phyloP scores from a whole-genome alignment of 768 basidiomycete genomes.

The Pleurotus ostreatus region DNA sequence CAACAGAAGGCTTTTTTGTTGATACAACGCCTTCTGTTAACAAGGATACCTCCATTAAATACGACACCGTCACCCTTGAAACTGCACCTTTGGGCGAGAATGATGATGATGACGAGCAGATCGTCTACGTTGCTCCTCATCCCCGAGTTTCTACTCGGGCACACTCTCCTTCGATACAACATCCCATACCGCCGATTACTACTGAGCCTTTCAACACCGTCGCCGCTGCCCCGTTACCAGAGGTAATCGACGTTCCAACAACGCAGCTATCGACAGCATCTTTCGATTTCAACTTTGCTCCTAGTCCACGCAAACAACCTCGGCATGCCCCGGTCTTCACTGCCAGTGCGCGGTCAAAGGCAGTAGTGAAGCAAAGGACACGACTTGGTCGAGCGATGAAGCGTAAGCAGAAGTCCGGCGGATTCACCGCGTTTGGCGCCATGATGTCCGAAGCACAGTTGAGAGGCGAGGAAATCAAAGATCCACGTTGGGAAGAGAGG shows the following conservation, averaged over 20 bases:
- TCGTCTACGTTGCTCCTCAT: conserved; percentile 76
- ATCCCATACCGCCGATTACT: background rate
- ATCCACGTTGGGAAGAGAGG: conserved; percentile 44
- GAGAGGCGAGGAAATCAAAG: conserved; percentile 31
- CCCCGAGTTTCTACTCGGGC: conserved; percentile 36
- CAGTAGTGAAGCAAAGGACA: conserved; percentile 17
- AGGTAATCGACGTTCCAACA: background rate
- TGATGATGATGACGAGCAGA: conserved; percentile 58
- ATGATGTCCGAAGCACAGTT: conserved; percentile 51
- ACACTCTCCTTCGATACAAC: conserved; percentile 18
- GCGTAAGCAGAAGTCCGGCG: conserved; percentile 19
- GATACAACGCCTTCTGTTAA: background rate
- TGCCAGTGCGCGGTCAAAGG: conserved; percentile 17
- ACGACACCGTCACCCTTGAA: background rate
- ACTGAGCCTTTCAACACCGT: background rate
- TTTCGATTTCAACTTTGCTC: conserved; percentile 18
- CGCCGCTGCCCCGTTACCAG: too few relatives aligned
- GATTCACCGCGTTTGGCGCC: conserved; percentile 51
- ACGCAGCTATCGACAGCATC: conserved; percentile 10
- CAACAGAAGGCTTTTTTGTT: conserved; percentile 23
- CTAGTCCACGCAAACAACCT: conserved; percentile 5
- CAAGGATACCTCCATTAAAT: background rate
- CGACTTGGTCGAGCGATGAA: conserved; percentile 18
- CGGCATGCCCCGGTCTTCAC: conserved; percentile 26
- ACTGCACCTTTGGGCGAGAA: conserved; percentile 3